These are phyloP conservation scores for Cercospora janseana DNA, from an alignment of 2,329 filamentous ascomycete genomes.

Conservation along the genomic window DNA sequence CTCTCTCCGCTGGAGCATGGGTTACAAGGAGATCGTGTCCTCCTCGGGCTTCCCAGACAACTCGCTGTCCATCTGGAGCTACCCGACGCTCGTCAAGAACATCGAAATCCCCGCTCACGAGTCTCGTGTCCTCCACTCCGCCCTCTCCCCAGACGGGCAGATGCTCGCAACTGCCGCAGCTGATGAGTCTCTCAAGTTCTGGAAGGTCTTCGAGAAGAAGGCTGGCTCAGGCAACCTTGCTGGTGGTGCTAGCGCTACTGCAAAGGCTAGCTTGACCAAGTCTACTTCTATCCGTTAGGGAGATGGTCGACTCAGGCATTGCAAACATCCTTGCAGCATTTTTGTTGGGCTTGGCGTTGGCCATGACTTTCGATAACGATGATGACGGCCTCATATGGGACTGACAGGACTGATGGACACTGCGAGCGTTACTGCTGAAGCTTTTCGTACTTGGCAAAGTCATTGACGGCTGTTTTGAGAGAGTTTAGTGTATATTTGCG, in stretches of 20 bases:
- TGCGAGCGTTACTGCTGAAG: neutral
- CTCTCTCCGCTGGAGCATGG: slow-evolving; percentile 90
- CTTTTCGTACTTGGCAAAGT: neutral
- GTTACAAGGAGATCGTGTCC: slow-evolving; percentile 97
- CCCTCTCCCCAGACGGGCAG: slow-evolving; percentile 93
- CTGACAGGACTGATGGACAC: too few relatives aligned
- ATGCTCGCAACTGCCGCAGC: slow-evolving; percentile 95
- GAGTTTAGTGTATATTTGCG: slow-evolving; percentile 1
- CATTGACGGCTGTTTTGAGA: neutral
- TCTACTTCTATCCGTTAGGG: slow-evolving; percentile 68
- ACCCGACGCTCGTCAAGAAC: slow-evolving; percentile 93
- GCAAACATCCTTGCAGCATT: too few relatives aligned
- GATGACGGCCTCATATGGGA: slow-evolving; percentile 8
- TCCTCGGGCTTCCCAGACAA: slow-evolving; percentile 99
- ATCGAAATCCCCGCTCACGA: slow-evolving; percentile 98
- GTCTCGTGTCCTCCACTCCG: slow-evolving; percentile 93
- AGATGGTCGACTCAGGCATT: too few relatives aligned
- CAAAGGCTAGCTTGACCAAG: slow-evolving; percentile 80
- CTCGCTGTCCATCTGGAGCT: slow-evolving; percentile 98
- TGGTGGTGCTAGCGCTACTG: slow-evolving; percentile 67
- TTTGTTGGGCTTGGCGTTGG: slow-evolving; percentile 1
- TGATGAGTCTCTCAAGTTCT: slow-evolving; percentile 98
- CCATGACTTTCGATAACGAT: slow-evolving; percentile 1
- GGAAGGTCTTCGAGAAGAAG: slow-evolving; percentile 99
- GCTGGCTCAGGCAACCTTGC: slow-evolving; percentile 66